A percentile compares a stretch with the other conserved stretches of the same genome.
Evolutionary conservation across 169 alveolate genomes (phyloP).

Genomic region (Cytauxzoon felis): DNA sequence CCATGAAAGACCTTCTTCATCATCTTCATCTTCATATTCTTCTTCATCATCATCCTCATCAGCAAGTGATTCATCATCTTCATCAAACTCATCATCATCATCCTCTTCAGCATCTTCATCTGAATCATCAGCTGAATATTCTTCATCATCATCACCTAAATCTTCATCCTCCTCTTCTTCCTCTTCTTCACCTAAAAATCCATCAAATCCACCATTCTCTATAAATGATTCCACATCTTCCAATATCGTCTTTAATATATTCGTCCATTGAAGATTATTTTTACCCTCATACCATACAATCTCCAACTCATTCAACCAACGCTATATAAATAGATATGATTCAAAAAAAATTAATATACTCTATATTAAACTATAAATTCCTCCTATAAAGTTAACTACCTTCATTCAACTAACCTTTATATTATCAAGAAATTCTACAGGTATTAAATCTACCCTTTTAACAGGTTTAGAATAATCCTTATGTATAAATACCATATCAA

Average conservation of each 20-base stretch:
- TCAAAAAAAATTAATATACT: not conserved
- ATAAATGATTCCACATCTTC: constrained; percentile 82
- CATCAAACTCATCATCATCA: constrained; percentile 68
- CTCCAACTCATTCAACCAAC: constrained; percentile 84
- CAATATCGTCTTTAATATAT: constrained; percentile 78
- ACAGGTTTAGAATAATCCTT: constrained; percentile 91
- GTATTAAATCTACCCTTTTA: constrained; percentile 89
- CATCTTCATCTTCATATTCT: constrained; percentile 81
- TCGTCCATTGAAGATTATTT: constrained; percentile 86
- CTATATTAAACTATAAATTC: not conserved
- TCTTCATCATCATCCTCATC: constrained; percentile 82
- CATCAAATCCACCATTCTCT: constrained; percentile 81
- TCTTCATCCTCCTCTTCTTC: constrained; percentile 80
- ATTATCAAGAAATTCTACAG: constrained; percentile 89
- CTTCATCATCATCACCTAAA: constrained; percentile 80
- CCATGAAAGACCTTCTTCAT: constrained; percentile 83
- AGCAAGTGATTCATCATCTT: constrained; percentile 62
- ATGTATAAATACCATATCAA: constrained; percentile 94
- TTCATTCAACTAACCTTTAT: constrained; percentile 81
- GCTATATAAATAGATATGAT: constrained; percentile 7
- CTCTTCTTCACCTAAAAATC: constrained; percentile 82
- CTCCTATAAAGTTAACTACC: not conserved
- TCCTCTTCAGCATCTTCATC: constrained; percentile 71
- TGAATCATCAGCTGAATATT: constrained; percentile 40
- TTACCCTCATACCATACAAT: constrained; percentile 90